phyloP scores from a whole-genome alignment of 352 stramenopile genomes.

The Phytopythium delawarense region DNA sequence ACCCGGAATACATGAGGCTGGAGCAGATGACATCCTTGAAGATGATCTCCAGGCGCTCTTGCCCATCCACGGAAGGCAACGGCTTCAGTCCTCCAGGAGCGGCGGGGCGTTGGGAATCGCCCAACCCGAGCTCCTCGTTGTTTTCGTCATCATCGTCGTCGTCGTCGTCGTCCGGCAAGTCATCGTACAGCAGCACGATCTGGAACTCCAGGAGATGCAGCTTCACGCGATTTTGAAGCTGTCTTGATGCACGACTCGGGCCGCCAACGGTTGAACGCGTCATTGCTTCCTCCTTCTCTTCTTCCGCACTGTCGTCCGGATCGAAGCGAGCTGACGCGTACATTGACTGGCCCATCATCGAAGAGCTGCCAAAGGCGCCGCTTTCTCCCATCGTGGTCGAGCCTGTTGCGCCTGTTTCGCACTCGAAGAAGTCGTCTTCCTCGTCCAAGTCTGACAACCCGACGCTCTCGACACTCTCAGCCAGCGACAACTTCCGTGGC shows the following conservation, averaged over 20 bases:
- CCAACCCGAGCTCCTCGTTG: constrained; percentile 15
- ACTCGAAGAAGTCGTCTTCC: constrained; percentile 84
- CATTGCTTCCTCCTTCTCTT: constrained; percentile 5
- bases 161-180: constrained; percentile 55
- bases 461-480: constrained; percentile 76
- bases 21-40: constrained; percentile 75
- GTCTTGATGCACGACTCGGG: constrained; percentile 30
- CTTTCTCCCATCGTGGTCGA: constrained; percentile 30
- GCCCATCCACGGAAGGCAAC: constrained; percentile 52
- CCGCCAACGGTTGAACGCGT: constrained; percentile 32
- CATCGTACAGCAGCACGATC: constrained; percentile 76
- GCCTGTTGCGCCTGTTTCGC: constrained; percentile 45
- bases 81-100: constrained; percentile 23
- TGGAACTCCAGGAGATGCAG: constrained; percentile 75
- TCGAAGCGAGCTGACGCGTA: constrained; percentile 74
- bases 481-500: constrained; percentile 52
- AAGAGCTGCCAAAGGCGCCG: constrained; percentile 27
- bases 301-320: constrained; percentile 26
- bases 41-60: constrained; percentile 60
- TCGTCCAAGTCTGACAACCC: constrained; percentile 83
- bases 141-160: constrained; percentile 22
- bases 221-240: constrained; percentile 63
- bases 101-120: constrained; percentile 19
- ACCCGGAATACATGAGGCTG: constrained; percentile 51
- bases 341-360: constrained; percentile 74